Evolutionary conservation across 495 filamentous ascomycete genomes (phyloP), one percentile per base, ranked within the genome.

Genomic region (Xylaria longipes): DNA sequence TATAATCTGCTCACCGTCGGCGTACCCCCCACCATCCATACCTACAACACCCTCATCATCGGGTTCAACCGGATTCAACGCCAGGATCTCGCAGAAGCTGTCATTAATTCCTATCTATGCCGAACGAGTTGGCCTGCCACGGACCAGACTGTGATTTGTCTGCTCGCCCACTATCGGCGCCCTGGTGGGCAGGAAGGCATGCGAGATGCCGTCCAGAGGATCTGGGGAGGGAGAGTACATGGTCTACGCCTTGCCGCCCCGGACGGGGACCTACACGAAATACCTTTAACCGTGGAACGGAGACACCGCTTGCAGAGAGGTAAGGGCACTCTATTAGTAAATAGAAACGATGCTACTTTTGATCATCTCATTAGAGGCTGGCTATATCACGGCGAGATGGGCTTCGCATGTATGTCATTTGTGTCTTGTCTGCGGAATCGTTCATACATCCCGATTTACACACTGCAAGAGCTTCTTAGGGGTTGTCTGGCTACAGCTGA

Each of bases 21-120:
- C 5, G 78, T 86, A 5, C 85, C 90, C 6, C 91, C 91, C 2
- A 85, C 84, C 64, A 83, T 91, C 20, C 75, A 85, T 41, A 94
- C 89, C 14, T 94, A 90, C 81, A 93, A 93, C 73, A 81, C 84
- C 39, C 82, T 95, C 31, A 85, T 95, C 22, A 73, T 82, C 17
- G 82, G 84, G 35, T 88, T 95, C 56, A 85, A 85, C 46, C 79
- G 81, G 37, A 77, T 89, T 17, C 78, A 83, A 58, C 82, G 84
- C 45, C 78, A 84, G 71, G 76, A 82, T 29, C 79, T 93, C 11
- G 84, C 88, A 8, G 77, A 87, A 41, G 73, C 77, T 27, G 84
- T 92, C n/a, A 80, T 89, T n/a, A 72, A 82, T 22, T 86, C 86
- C 1, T 86, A 83, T 41, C 72, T 91, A n/a, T 56, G 76, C n/a